Evolutionary conservation across 1,139 yeast genomes (phyloP).

Genomic region (Scheffersomyces stambukii): DNA sequence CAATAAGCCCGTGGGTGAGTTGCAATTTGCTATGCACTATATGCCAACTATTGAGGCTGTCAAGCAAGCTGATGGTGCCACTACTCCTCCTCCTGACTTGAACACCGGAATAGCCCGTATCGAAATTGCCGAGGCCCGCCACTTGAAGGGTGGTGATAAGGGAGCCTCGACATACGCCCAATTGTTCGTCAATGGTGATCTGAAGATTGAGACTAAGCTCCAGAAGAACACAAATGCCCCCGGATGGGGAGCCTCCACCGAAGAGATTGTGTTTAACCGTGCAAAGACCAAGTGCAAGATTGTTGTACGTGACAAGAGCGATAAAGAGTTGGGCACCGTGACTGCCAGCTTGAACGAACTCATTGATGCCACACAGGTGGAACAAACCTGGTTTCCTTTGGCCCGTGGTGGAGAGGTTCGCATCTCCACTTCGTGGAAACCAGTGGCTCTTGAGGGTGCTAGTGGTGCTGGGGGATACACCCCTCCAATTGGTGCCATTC

Average conservation of each 20-base stretch:
- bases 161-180: slow-evolving; percentile 68
- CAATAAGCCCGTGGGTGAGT: slow-evolving; percentile 74
- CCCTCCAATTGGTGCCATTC: slow-evolving; percentile 88
- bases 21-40: slow-evolving; percentile 66
- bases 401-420: slow-evolving; percentile 69
- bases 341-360: slow-evolving; percentile 65
- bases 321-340: slow-evolving; percentile 56
- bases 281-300: slow-evolving; percentile 65
- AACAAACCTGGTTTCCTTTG: slow-evolving; percentile 71
- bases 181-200: slow-evolving; percentile 58
- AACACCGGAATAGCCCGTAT: slow-evolving; percentile 85
- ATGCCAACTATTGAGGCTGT: slow-evolving; percentile 78
- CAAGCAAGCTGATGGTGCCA: slow-evolving; percentile 77
- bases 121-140: slow-evolving; percentile 49
- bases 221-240: slow-evolving; percentile 66
- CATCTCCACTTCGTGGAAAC: slow-evolving; percentile 75
- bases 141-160: slow-evolving; percentile 41
- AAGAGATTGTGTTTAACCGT: slow-evolving; percentile 72
- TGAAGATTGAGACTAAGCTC: slow-evolving; percentile 52
- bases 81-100: slow-evolving; percentile 84
- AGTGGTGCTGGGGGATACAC: slow-evolving; percentile 76
- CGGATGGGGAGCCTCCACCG: slow-evolving; percentile 60
- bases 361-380: slow-evolving; percentile 74
- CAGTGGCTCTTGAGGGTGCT: slow-evolving; percentile 66
- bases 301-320: slow-evolving; percentile 57